These are phyloP conservation scores for Tuber brumale DNA, from an alignment of 495 filamentous ascomycete genomes.

Conservation along the genomic window DNA sequence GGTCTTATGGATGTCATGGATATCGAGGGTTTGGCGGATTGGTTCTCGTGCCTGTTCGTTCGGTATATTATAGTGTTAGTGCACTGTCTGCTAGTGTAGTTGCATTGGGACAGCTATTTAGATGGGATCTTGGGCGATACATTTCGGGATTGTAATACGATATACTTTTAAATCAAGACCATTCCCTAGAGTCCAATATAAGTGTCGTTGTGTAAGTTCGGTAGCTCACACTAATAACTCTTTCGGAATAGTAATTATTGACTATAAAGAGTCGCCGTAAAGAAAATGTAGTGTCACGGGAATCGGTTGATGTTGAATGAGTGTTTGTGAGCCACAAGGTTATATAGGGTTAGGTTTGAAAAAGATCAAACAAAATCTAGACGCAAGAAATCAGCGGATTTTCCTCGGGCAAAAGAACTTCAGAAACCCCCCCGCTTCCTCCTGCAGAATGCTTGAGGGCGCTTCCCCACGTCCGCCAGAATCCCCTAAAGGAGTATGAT, in stretches of 20 bases:
- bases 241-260: not conserved
- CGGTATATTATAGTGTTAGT: not conserved
- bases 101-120: not conserved
- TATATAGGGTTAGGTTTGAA: not conserved
- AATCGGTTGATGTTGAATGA: not conserved
- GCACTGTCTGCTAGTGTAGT: not conserved
- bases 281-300: not conserved
- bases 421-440: conserved; percentile 6
- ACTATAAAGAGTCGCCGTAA: not conserved
- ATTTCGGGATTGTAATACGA: not conserved
- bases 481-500: conserved; percentile 30
- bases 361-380: not conserved
- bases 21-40: not conserved
- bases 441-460: conserved; percentile 27
- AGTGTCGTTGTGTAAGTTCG: not conserved
- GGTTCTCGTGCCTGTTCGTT: not conserved
- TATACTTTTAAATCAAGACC: not conserved
- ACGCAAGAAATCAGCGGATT: not conserved
- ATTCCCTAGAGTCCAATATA: not conserved
- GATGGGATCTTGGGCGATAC: not conserved
- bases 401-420: conserved; percentile 9
- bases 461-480: conserved; percentile 12
- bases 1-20: not conserved
- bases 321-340: not conserved
- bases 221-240: not conserved